Conservation (phyloP, 2,329 filamentous ascomycete species). For the Chalaropsis thielavioides region DNA sequence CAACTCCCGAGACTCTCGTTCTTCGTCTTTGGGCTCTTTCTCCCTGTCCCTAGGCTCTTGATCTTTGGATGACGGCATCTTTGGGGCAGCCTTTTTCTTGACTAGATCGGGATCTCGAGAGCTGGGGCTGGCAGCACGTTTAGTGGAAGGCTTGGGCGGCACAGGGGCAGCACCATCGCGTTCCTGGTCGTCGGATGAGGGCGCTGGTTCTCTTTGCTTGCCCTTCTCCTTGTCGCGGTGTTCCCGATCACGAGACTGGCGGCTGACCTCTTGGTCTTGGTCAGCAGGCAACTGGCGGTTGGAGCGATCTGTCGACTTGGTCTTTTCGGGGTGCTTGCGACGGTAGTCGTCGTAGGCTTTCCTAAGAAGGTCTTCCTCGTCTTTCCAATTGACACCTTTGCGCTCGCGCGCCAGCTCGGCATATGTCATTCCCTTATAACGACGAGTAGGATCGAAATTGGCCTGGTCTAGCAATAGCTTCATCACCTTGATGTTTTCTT, state of each 20-base stretch:
- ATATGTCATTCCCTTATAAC: constrained; percentile 66
- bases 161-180: constrained; percentile 26
- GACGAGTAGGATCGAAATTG: constrained; percentile 67
- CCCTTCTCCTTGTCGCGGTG: constrained; percentile 18
- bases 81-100: constrained; percentile 29
- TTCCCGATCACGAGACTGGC: constrained; percentile 24
- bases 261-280: constrained; percentile 6
- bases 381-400: constrained; percentile 76
- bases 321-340: constrained; percentile 35
- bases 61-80: constrained; percentile 30
- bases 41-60: constrained; percentile 34
- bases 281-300: not conserved
- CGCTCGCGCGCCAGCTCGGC: constrained; percentile 73
- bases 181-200: constrained; percentile 27
- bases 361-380: constrained; percentile 71
- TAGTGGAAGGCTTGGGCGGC: constrained; percentile 28
- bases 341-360: constrained; percentile 54
- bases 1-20: constrained; percentile 19
- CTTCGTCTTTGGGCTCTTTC: constrained; percentile 30
- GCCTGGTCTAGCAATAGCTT: constrained; percentile 62
- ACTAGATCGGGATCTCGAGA: constrained; percentile 6
- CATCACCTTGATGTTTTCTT: constrained; percentile 73
- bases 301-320: constrained; percentile 34
- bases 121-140: constrained; percentile 11
- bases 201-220: not conserved